Base-by-base conservation (phyloP, 768 basidiomycete species). In the Amanita exitialis region DNA sequence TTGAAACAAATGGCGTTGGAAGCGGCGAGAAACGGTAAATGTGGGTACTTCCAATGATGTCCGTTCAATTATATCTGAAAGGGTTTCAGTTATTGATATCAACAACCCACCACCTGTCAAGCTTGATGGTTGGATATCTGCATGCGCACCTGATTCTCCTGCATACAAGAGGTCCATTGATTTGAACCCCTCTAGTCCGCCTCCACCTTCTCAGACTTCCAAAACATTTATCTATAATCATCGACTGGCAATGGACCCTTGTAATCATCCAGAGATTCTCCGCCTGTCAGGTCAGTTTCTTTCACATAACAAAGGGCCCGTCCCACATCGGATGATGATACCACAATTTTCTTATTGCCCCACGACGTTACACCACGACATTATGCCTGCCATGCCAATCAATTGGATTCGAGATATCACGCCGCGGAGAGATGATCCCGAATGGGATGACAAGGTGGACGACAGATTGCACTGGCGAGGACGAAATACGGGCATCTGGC, bases 401-500 rank as follows among this genome's bases (percentile, higher is more conserved):
- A 72, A 70, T 49, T 80, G 76, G 75, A 56, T 69, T 0, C 61
- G 59, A 5, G 69, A 69, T 3, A 54, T 65, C 8, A 47, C 58
- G 2, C 62, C 67, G 4, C 56, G 65, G 20, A 53, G 56, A 5
- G 68, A 78, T 53, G 76, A 83, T 58, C 71, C 78, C 4, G 69
- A 69, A 0, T 90, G 85, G 82, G 73, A 76, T 1, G 67, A 74
- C 46, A 84, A 81, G 64, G 52, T 59, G 1, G 75, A 83, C 56
- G 74, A 78, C 50, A 59, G 75, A 27, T 51, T 88, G 42, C 70
- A 78, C 47, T 90, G 87, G 87, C 67, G 87, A 20, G 87, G 87
- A 3, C 76, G 77, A 25, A 86, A 80, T 23, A 88, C 85, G 3
- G 86, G 86, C 21, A 82, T 79, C 1, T 70, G 64, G 61, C 75